phyloP scores from a whole-genome alignment of 768 basidiomycete genomes.

The Amanita rubescens region DNA sequence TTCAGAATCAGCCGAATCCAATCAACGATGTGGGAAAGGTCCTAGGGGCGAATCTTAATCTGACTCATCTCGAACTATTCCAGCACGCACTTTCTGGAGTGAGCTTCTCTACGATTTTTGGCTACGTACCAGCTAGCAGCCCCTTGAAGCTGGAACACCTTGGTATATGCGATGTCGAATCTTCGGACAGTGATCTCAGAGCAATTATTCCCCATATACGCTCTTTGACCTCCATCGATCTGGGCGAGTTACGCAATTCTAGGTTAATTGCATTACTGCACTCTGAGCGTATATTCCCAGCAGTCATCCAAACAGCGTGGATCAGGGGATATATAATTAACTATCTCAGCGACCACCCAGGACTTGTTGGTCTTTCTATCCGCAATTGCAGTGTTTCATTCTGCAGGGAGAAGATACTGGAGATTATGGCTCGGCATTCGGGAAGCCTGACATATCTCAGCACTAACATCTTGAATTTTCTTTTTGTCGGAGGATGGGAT shows the following conservation, averaged over 20 bases:
- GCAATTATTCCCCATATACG: background rate
- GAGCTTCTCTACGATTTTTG: background rate
- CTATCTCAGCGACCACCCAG: too few relatives aligned
- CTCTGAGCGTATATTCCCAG: too few relatives aligned
- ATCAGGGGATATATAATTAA: too few relatives aligned
- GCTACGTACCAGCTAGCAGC: background rate
- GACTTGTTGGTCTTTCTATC: too few relatives aligned
- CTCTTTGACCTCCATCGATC: background rate
- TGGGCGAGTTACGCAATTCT: too few relatives aligned
- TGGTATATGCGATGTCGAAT: too few relatives aligned
- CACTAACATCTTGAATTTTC: background rate
- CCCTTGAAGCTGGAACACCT: background rate
- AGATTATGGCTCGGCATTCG: background rate
- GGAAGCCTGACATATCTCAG: background rate
- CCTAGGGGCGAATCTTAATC: background rate
- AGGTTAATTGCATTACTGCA: too few relatives aligned
- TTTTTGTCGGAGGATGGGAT: too few relatives aligned
- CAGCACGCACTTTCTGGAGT: background rate
- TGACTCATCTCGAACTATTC: background rate
- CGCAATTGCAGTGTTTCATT: too few relatives aligned
- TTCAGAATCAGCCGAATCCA: too few relatives aligned
- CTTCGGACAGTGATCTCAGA: too few relatives aligned
- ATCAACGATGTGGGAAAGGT: conserved; percentile 1
- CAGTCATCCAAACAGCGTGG: too few relatives aligned
- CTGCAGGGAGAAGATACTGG: background rate